Evolutionary conservation across 805 yeast species (phyloP).

Genomic region (Candida piceae): DNA sequence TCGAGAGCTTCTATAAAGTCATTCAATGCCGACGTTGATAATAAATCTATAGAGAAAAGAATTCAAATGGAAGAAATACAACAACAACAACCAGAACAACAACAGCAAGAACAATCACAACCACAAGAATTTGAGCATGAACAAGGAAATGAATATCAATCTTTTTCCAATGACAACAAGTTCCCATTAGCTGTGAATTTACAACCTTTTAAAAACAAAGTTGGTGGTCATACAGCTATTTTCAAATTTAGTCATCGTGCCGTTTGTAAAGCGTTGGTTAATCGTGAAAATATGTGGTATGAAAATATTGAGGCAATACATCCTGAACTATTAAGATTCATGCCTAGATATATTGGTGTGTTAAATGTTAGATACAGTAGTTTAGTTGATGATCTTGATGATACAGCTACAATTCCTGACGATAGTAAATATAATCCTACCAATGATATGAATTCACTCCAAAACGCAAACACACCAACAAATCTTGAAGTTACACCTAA

Average conservation of each 20-base stretch:
- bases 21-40: too few relatives aligned
- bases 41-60: neutral
- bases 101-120: neutral
- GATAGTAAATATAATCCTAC: too few relatives aligned
- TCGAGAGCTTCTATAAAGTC: neutral
- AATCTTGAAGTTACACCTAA: slow-evolving; percentile 1
- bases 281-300: slow-evolving; percentile 87
- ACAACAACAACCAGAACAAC: neutral
- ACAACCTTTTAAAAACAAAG: slow-evolving; percentile 87
- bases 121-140: neutral
- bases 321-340: slow-evolving; percentile 69
- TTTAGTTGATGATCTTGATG: slow-evolving; percentile 13
- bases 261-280: slow-evolving; percentile 88
- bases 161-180: slow-evolving; percentile 25
- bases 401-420: too few relatives aligned
- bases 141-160: neutral
- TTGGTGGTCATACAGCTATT: slow-evolving; percentile 98
- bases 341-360: slow-evolving; percentile 95
- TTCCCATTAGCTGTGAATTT: slow-evolving; percentile 81
- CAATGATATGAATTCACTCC: too few relatives aligned
- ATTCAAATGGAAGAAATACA: neutral
- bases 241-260: slow-evolving; percentile 88
- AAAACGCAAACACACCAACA: too few relatives aligned
- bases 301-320: slow-evolving; percentile 80
- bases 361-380: slow-evolving; percentile 77